These are phyloP conservation scores for Colletotrichum sp. DNA, from an alignment of 2,329 filamentous ascomycete species.

Conservation along the genomic window DNA sequence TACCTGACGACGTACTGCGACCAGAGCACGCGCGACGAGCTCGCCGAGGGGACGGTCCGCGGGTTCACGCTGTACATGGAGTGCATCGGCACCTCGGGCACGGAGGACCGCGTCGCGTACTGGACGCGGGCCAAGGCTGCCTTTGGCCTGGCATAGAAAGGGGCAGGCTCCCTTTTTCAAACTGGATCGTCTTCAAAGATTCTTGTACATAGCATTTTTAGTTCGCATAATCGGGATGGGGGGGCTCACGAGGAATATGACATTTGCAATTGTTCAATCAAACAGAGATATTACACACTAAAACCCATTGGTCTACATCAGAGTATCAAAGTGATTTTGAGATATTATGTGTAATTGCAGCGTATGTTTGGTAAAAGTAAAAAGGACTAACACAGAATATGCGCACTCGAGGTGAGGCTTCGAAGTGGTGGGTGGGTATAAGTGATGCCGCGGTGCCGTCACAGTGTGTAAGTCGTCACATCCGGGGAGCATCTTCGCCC, in stretches of 20 bases:
- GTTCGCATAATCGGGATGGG: neutral
- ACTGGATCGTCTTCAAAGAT: neutral
- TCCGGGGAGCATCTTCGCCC: neutral
- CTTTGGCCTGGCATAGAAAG: conserved; percentile 33
- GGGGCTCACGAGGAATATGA: neutral
- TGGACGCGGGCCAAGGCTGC: conserved; percentile 52
- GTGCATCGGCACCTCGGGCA: conserved; percentile 47
- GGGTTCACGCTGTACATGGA: conserved; percentile 52
- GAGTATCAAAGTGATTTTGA: neutral
- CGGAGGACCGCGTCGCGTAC: conserved; percentile 40
- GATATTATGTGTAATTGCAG: neutral
- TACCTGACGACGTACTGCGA: conserved; percentile 52
- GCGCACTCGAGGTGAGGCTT: neutral
- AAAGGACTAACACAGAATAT: neutral
- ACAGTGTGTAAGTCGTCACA: neutral
- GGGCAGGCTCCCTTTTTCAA: neutral
- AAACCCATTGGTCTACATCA: neutral
- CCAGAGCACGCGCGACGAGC: conserved; percentile 31
- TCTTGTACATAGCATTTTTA: neutral
- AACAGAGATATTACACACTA: neutral
- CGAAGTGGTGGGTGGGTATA: neutral
- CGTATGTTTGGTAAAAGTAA: neutral
- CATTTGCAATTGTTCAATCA: neutral
- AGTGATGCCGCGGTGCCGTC: neutral
- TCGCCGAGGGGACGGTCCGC: conserved; percentile 41